Percentiles rank a stretch among this genome's conserved stretches.
Conservation (phyloP, 1,139 yeast genomes). For the Hyphopichia buzzinii region DNA sequence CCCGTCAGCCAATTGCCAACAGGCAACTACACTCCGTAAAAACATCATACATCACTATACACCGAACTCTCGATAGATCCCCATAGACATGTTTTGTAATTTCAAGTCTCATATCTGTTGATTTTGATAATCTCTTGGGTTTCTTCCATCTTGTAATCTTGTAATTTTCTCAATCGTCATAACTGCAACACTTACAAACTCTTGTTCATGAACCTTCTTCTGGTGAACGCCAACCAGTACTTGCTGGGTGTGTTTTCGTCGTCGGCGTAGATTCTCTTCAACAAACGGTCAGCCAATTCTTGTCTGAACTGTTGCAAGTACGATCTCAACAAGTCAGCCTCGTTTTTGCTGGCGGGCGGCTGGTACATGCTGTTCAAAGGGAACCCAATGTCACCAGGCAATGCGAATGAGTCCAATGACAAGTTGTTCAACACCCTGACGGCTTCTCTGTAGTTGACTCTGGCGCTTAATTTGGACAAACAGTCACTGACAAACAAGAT, state of each 20-base stretch:
- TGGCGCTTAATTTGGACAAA: constrained; percentile 55
- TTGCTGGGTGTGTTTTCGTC: constrained; percentile 59
- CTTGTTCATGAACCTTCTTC: constrained; percentile 94
- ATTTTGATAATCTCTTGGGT: no score
- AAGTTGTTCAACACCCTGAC: constrained; percentile 71
- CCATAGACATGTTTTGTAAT: no score
- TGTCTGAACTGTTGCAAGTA: constrained; percentile 93
- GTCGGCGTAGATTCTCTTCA: constrained; percentile 67
- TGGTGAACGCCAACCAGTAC: constrained; percentile 93
- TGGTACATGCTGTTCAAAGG: constrained; percentile 83
- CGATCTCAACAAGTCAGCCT: constrained; percentile 72
- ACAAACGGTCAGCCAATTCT: constrained; percentile 79
- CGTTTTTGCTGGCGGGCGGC: constrained; percentile 72
- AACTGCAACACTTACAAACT: no score
- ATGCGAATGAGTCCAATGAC: constrained; percentile 81
- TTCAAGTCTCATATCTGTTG: no score
- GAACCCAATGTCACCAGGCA: constrained; percentile 95
- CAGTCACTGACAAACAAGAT: constrained; percentile 87
- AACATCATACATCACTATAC: no score
- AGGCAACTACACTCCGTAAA: no score
- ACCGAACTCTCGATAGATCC: no score
- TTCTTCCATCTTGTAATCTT: no score
- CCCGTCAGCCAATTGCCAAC: no score
- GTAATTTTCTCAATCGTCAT: no score
- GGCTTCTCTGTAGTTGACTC: constrained; percentile 60